A percentile compares a stretch with the other conserved stretches of the same genome.
phyloP scores from a whole-genome alignment of 495 filamentous ascomycete species.

The Penicillium waksmanii region DNA sequence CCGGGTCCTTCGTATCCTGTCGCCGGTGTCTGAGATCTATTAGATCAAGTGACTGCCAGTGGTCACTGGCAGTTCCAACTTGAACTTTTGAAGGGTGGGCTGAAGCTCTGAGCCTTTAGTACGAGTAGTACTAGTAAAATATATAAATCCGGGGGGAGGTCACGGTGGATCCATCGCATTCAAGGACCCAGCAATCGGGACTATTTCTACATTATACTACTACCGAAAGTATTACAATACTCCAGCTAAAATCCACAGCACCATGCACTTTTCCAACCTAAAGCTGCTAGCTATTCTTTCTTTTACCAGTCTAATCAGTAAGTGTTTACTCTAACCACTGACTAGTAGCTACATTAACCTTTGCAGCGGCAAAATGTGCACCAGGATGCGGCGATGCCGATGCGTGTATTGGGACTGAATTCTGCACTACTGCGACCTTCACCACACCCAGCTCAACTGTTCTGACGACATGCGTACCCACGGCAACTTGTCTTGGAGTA shows the following conservation, averaged over 20 bases:
- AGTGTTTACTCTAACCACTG: neutral
- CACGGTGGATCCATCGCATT: too few relatives aligned
- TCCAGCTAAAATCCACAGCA: neutral
- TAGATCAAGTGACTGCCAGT: neutral
- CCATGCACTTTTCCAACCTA: neutral
- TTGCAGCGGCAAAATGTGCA: conserved; percentile 15
- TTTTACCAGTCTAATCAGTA: neutral
- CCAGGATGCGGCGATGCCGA: conserved; percentile 28
- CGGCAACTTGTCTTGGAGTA: conserved; percentile 35
- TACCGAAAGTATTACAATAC: neutral
- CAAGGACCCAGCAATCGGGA: too few relatives aligned
- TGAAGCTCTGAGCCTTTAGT: too few relatives aligned
- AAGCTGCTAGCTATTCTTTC: neutral
- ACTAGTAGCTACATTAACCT: neutral
- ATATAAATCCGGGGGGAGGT: too few relatives aligned
- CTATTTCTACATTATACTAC: too few relatives aligned
- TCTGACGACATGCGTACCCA: conserved; percentile 36
- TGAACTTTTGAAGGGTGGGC: neutral
- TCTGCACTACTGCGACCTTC: conserved; percentile 37
- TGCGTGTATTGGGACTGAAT: conserved; percentile 35
- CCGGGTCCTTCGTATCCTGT: neutral
- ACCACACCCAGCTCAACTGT: conserved; percentile 33
- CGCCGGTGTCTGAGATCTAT: neutral
- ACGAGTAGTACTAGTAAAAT: too few relatives aligned
- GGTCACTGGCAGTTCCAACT: neutral